Evolutionary conservation across 148 eudicot genomes (phyloP).

Genomic region (Vaccinium darrowii): DNA sequence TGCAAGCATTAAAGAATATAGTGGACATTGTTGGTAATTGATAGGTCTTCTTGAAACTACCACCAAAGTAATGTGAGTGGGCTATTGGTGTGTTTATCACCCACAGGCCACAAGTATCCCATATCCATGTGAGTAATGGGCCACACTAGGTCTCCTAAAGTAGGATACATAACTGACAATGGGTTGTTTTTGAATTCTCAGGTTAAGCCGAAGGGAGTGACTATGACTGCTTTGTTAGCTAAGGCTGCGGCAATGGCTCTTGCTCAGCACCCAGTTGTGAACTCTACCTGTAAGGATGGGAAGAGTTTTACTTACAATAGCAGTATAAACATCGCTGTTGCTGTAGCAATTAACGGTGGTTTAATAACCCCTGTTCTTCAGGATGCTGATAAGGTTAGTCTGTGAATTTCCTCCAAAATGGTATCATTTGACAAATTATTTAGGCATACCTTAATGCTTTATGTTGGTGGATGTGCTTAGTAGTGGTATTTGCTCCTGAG

Average conservation of each 20-base stretch:
- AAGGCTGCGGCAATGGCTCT: conserved; percentile 94
- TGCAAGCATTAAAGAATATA: not conserved
- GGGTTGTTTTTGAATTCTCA: conserved; percentile 18
- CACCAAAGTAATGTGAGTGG: not conserved
- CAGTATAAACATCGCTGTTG: conserved; percentile 83
- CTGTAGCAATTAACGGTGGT: conserved; percentile 94
- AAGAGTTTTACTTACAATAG: conserved; percentile 94
- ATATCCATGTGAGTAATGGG: not conserved
- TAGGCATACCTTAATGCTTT: not conserved
- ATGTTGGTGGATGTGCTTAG: conserved; percentile 10
- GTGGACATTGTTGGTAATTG: not conserved
- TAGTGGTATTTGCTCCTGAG: conserved; percentile 90
- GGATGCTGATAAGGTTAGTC: conserved; percentile 80
- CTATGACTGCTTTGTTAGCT: conserved; percentile 95
- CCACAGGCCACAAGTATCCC: not conserved
- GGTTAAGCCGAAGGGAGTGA: conserved; percentile 94
- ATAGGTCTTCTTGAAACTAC: not conserved
- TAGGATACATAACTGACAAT: not conserved
- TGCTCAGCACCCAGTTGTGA: conserved; percentile 82
- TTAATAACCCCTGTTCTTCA: conserved; percentile 90
- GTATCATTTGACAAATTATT: not conserved
- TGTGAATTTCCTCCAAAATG: not conserved
- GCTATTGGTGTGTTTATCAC: conserved; percentile 14
- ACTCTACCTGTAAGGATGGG: conserved; percentile 96
- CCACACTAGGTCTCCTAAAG: not conserved